These are phyloP conservation scores for Lentinula novae-zelandiae DNA, from an alignment of 1,284 basidiomycete species.

Conservation along the genomic window DNA sequence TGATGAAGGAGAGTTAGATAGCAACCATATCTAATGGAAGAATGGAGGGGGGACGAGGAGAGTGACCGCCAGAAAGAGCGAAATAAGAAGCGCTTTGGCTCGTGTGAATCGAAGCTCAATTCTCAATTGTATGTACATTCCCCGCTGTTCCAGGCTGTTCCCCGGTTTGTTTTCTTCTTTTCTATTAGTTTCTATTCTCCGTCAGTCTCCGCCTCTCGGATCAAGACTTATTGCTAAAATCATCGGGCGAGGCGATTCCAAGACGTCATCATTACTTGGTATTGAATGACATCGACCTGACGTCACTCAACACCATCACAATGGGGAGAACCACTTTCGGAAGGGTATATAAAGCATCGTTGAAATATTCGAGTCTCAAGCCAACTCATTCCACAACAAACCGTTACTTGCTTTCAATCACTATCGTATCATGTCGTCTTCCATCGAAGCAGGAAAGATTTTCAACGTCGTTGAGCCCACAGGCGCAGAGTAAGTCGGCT, in stretches of 20 bases:
- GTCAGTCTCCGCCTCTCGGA: too few species aligned
- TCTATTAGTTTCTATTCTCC: too few species aligned
- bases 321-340: neutral
- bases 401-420: neutral
- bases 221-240: too few species aligned
- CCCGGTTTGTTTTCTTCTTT: too few species aligned
- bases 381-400: neutral
- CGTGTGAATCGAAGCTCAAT: neutral
- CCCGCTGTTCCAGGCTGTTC: too few species aligned
- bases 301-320: neutral
- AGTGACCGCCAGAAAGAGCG: neutral
- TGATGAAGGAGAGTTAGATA: too few species aligned
- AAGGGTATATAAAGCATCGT: neutral
- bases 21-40: too few species aligned
- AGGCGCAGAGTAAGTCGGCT: conserved; percentile 13
- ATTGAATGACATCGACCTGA: neutral
- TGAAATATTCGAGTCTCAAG: neutral
- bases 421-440: neutral
- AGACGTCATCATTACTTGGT: neutral
- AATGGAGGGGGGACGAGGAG: too few species aligned
- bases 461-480: conserved; percentile 15
- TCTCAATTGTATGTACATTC: too few species aligned
- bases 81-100: neutral
- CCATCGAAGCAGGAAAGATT: conserved; percentile 10
- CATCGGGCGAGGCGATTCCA: neutral